Conservation (phyloP, 352 stramenopile genomes). For the Globisporangium cylindrosporum region DNA sequence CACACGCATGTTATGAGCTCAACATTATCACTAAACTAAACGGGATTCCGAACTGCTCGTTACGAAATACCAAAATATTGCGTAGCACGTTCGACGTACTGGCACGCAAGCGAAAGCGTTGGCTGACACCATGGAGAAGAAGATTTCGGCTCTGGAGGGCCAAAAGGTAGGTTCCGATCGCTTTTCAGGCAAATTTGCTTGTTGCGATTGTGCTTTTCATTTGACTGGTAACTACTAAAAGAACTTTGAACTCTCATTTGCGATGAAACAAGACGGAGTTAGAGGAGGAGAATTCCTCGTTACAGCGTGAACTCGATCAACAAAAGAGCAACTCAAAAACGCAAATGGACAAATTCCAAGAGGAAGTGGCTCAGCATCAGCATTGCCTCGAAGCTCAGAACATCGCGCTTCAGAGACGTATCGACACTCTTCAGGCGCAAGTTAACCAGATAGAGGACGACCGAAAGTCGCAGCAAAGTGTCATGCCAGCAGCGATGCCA, state of each 20-base stretch:
- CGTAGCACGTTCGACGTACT: constrained; percentile 9
- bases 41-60: background rate
- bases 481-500: background rate
- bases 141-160: constrained; percentile 9
- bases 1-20: background rate
- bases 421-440: constrained; percentile 30
- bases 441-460: constrained; percentile 13
- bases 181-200: background rate
- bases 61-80: background rate
- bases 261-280: constrained; percentile 24
- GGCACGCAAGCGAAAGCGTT: constrained; percentile 17
- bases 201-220: background rate
- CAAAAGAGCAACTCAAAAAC: constrained; percentile 17
- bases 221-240: background rate
- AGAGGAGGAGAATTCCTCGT: constrained; percentile 22
- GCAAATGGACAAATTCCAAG: constrained; percentile 16
- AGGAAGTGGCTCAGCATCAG: constrained; percentile 18
- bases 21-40: background rate
- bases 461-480: constrained; percentile 7
- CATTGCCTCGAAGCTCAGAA: constrained; percentile 20
- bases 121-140: constrained; percentile 19
- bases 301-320: constrained; percentile 29
- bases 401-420: constrained; percentile 24
- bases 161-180: constrained; percentile 15
- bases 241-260: background rate